A percentile compares a stretch with the other conserved stretches of the same genome.
Evolutionary conservation across 768 basidiomycete species (phyloP).

Genomic region (Lactarius hengduanensis): DNA sequence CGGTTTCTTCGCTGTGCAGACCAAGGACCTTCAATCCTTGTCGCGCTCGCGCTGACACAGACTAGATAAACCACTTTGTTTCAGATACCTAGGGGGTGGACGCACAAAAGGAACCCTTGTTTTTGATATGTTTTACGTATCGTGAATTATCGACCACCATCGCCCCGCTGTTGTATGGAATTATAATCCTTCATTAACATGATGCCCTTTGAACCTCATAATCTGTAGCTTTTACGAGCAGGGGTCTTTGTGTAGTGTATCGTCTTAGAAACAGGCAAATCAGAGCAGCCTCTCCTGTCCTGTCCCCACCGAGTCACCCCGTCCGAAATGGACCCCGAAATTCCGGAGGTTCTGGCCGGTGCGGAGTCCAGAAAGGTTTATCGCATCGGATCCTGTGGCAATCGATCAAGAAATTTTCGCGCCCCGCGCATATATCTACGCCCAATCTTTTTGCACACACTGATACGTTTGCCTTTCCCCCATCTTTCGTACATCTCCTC

Average conservation of each 20-base stretch:
- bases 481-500: conserved; percentile 48
- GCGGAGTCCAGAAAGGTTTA: conserved; percentile 24
- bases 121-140: conserved; percentile 16
- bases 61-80: conserved; percentile 3
- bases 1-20: conserved; percentile 5
- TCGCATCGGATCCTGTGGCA: conserved; percentile 27
- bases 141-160: conserved; percentile 11
- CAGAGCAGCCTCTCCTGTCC: neutral
- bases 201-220: conserved; percentile 12
- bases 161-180: conserved; percentile 15
- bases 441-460: conserved; percentile 31
- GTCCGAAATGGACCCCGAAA: neutral
- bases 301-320: too few relatives aligned
- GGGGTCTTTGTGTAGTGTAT: conserved; percentile 11
- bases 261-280: conserved; percentile 6
- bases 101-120: conserved; percentile 1
- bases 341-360: conserved; percentile 21
- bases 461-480: conserved; percentile 38
- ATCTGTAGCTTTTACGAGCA: conserved; percentile 9
- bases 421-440: conserved; percentile 34
- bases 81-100: conserved; percentile 19
- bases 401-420: conserved; percentile 33
- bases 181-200: conserved; percentile 3
- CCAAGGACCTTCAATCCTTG: conserved; percentile 8
- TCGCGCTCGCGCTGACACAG: conserved; percentile 6